Conservation (phyloP, 257 asterid species). For the Eustoma russellianum region DNA sequence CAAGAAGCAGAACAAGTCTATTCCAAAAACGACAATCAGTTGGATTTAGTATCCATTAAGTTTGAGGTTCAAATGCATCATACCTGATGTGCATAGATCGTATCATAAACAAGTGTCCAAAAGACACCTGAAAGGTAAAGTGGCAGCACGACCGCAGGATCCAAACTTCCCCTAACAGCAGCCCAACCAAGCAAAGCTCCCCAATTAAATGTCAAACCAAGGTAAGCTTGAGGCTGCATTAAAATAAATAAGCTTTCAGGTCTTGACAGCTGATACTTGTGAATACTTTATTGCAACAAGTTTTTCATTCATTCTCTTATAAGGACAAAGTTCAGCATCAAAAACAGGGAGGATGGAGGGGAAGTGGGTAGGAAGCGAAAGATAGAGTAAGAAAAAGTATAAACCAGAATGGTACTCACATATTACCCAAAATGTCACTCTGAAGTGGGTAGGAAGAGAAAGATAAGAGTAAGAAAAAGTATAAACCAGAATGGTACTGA, state of each 20-base stretch:
- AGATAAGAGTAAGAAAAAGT: too few species aligned
- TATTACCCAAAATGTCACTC: conserved; percentile 1
- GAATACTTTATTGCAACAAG: background rate
- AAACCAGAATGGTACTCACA: background rate
- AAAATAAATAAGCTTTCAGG: conserved; percentile 10
- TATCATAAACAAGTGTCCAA: conserved; percentile 91
- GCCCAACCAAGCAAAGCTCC: conserved; percentile 99
- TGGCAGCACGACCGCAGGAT: conserved; percentile 71
- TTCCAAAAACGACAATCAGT: too few species aligned
- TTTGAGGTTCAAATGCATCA: background rate
- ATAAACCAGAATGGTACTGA: background rate
- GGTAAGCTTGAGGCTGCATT: conserved; percentile 95
- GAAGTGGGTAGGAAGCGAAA: conserved; percentile 6
- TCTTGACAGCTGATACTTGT: background rate
- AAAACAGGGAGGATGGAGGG: background rate
- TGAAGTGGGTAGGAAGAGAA: conserved; percentile 7
- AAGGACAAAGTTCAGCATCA: background rate
- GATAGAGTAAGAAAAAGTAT: too few species aligned
- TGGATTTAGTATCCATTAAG: too few species aligned
- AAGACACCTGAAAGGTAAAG: conserved; percentile 71
- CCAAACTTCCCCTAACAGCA: conserved; percentile 67
- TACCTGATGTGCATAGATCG: conserved; percentile 95
- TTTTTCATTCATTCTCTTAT: too few species aligned
- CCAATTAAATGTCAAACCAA: conserved; percentile 94
- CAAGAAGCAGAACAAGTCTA: too few species aligned